Evolutionary conservation across 2,329 filamentous ascomycete genomes (phyloP), one percentile per base, ranked within the genome.

Genomic region (Sclerotinia trifoliorum): DNA sequence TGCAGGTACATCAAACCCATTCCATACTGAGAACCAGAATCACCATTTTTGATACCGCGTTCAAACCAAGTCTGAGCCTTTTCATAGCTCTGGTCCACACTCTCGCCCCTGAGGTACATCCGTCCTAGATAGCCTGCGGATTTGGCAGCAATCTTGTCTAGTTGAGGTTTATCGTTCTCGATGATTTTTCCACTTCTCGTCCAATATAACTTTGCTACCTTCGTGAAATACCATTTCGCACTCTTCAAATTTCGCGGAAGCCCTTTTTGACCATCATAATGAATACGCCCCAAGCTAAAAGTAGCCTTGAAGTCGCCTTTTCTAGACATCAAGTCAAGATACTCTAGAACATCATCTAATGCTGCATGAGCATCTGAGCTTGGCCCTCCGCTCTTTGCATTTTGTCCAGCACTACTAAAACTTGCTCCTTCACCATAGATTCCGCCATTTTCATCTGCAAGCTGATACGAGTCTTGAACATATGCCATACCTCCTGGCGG

Each of bases 361-460:
- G 92, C 91, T 1, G 93, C 93, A 75, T 96, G 90, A 0, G 90
- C 87, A 76, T 95, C 91, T 3, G 92, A 92, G 72, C 90, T 89
- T 1, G 89, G 85, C 67, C 88, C 88, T 26, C 88, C 87, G 71
- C 89, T 88, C 75, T 90, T 86, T 5, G 93, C 93, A 77, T 96
- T 94, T 68, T 86, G 84, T 5, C 95, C 95, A 0, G 95, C 90
- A 77, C 93, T 97, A 32, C 90, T 90, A 51, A 90, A 92, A 77
- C 94, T 98, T 17, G 95, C 95, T 4, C 95, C 96, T 79, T 97
- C 93, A 58, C 95, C 96, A 77, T 97, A 99, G 8, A 97, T 90
- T 55, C 95, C 95, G 10, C 95, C 96, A 42, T 90, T 83, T 61
- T 97, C 93, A 75, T 99, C 96, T 4, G 93, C 92, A 74, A 97